These are phyloP conservation scores for Elsinoe fawcettii DNA, from an alignment of 2,329 filamentous ascomycete genomes.

Conservation along the genomic window DNA sequence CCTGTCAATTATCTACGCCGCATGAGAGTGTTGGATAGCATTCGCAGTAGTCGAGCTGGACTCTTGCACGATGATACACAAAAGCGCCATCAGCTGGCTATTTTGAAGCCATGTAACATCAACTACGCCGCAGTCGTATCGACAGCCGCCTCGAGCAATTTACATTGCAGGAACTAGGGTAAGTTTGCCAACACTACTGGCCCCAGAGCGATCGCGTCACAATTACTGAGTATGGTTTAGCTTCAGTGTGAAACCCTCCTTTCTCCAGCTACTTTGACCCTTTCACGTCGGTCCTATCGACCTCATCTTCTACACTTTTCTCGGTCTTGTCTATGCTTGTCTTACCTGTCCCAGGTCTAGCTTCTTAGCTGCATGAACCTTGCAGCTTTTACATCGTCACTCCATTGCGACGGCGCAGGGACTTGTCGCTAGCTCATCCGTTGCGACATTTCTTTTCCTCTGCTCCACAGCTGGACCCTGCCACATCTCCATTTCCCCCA, in stretches of 20 bases:
- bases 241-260: not conserved
- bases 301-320: not conserved
- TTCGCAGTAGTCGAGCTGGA: not conserved
- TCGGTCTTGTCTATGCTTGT: not conserved
- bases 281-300: not conserved
- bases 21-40: not conserved
- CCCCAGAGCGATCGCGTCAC: not conserved
- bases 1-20: not conserved
- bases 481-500: not conserved
- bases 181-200: not conserved
- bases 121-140: not conserved
- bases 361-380: constrained; percentile 5
- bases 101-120: not conserved
- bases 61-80: not conserved
- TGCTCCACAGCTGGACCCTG: not conserved
- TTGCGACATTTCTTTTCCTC: not conserved
- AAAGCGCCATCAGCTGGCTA: not conserved
- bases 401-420: not conserved
- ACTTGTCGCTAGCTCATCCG: not conserved
- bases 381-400: not conserved
- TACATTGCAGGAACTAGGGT: not conserved
- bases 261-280: not conserved
- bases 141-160: not conserved
- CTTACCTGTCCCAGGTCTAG: not conserved
- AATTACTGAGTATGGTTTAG: constrained; percentile 2